phyloP scores from a whole-genome alignment of 441 rosid genomes.

The Arabidopsis hybrid region DNA sequence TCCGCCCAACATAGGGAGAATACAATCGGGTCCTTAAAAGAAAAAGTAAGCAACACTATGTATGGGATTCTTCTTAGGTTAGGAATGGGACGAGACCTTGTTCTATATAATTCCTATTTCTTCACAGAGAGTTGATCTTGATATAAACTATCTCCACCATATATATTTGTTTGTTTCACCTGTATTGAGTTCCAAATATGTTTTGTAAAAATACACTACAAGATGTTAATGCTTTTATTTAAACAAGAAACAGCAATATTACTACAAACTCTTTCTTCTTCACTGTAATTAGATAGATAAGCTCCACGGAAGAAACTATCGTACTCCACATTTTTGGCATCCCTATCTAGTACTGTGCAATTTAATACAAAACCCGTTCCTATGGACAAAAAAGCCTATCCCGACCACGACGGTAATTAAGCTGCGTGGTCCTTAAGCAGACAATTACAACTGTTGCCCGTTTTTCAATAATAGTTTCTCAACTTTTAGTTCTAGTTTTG shows the following conservation, averaged over 20 bases:
- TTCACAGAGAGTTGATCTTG: slow-evolving; percentile 16
- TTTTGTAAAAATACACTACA: slow-evolving; percentile 34
- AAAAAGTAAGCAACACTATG: slow-evolving; percentile 6
- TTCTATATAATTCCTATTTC: slow-evolving; percentile 22
- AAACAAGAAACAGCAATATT: slow-evolving; percentile 19
- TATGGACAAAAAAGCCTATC: background rate
- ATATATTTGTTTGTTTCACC: slow-evolving; percentile 24
- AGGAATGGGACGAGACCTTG: slow-evolving; percentile 21
- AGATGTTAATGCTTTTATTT: slow-evolving; percentile 31
- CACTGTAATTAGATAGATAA: slow-evolving; percentile 4
- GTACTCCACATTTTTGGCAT: background rate
- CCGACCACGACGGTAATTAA: background rate
- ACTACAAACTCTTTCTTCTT: slow-evolving; percentile 2
- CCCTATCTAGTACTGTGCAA: background rate
- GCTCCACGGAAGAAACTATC: background rate
- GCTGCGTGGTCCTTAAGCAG: slow-evolving; percentile 15
- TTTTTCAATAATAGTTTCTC: background rate
- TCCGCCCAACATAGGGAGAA: slow-evolving; percentile 77
- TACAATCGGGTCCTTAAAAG: slow-evolving; percentile 77
- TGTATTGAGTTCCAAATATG: slow-evolving; percentile 24
- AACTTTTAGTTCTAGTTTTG: background rate
- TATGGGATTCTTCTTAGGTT: slow-evolving; percentile 37
- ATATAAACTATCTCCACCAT: slow-evolving; percentile 24
- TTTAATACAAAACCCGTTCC: background rate
- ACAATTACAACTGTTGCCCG: background rate